phyloP scores from a whole-genome alignment of 1,139 yeast species.

The Kazachstania sp. region DNA sequence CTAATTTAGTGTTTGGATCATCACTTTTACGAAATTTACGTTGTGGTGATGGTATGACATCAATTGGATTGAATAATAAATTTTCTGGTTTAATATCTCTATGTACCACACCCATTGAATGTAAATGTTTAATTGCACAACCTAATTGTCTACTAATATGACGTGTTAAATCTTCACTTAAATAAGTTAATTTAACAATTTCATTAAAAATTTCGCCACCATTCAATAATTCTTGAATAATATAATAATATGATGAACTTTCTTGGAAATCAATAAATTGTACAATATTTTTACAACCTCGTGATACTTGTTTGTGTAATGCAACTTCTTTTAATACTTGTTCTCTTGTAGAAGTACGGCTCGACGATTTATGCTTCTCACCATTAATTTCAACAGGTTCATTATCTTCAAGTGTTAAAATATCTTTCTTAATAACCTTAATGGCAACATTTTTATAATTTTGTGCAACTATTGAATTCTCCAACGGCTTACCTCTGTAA shows the following conservation, averaged over 20 bases:
- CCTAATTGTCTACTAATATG: slow-evolving; percentile 84
- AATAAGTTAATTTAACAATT: slow-evolving; percentile 83
- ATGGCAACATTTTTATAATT: slow-evolving; percentile 37
- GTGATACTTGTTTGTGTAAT: slow-evolving; percentile 36
- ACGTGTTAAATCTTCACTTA: slow-evolving; percentile 74
- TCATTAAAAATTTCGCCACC: slow-evolving; percentile 97
- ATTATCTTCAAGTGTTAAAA: slow-evolving; percentile 29
- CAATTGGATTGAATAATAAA: slow-evolving; percentile 71
- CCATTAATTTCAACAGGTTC: slow-evolving; percentile 13
- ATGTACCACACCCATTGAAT: slow-evolving; percentile 81
- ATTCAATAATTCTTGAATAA: slow-evolving; percentile 73
- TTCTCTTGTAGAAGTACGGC: slow-evolving; percentile 25
- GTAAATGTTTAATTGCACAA: slow-evolving; percentile 71
- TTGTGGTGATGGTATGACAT: slow-evolving; percentile 45
- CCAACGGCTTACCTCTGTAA: slow-evolving; percentile 47
- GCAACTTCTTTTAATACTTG: slow-evolving; percentile 72
- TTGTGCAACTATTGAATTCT: slow-evolving; percentile 7
- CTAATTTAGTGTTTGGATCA: slow-evolving; percentile 59
- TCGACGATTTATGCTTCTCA: slow-evolving; percentile 10
- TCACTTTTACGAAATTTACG: slow-evolving; percentile 55
- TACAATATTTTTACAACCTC: slow-evolving; percentile 61
- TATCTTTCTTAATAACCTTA: slow-evolving; percentile 70
- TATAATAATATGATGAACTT: slow-evolving; percentile 58
- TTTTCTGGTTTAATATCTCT: slow-evolving; percentile 95
- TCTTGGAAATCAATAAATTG: slow-evolving; percentile 61